Conservation (phyloP, 805 yeast species). For the Starmerella vaccinii region DNA sequence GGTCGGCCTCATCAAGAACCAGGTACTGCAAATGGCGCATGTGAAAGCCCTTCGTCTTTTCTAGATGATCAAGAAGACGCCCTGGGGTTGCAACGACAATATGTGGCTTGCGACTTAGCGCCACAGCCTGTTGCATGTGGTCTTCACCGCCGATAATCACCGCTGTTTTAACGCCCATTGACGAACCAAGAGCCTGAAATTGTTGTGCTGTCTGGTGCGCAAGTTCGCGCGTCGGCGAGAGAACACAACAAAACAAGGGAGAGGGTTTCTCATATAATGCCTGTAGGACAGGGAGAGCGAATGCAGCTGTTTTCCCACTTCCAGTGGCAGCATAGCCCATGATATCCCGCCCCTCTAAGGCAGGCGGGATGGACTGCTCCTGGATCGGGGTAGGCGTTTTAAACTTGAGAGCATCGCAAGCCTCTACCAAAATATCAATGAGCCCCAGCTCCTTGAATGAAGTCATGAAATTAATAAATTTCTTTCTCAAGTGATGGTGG, state of each 20-base stretch:
- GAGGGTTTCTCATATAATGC: conserved; percentile 80
- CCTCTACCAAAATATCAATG: conserved; percentile 47
- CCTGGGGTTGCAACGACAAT: conserved; percentile 94
- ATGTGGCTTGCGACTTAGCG: conserved; percentile 88
- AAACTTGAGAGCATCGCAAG: conserved; percentile 65
- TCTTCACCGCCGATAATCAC: conserved; percentile 98
- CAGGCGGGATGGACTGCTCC: conserved; percentile 81
- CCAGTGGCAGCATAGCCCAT: conserved; percentile 97
- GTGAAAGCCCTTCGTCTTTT: conserved; percentile 81
- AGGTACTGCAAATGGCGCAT: conserved; percentile 66
- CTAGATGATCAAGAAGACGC: conserved; percentile 77
- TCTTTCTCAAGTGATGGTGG: neutral
- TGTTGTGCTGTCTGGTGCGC: conserved; percentile 70
- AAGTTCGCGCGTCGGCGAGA: conserved; percentile 61
- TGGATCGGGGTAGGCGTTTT: conserved; percentile 89
- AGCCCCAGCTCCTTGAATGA: conserved; percentile 31
- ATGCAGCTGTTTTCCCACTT: conserved; percentile 97
- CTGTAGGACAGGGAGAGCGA: conserved; percentile 90
- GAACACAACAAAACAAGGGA: conserved; percentile 78
- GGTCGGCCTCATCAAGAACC: conserved; percentile 95
- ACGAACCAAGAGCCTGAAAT: conserved; percentile 81
- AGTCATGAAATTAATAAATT: conserved; percentile 4
- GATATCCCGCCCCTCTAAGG: conserved; percentile 79
- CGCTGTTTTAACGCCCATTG: conserved; percentile 83
- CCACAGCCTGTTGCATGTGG: conserved; percentile 94